A percentile compares a stretch with the other conserved stretches of the same genome.
Conservation (phyloP, 176 grass and related monocot species). For the Oryza glumipatula region DNA sequence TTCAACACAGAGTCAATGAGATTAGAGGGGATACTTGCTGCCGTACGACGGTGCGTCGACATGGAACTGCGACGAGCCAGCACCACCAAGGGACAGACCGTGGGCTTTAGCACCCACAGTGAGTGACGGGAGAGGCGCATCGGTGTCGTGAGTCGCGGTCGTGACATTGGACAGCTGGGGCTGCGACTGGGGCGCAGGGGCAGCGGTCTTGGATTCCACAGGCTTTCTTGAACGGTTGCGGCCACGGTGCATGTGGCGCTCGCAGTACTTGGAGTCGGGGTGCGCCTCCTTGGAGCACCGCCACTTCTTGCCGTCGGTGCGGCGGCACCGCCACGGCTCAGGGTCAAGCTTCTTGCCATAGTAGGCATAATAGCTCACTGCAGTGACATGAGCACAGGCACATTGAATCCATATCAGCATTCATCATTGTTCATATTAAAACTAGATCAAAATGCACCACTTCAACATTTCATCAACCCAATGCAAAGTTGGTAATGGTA, state of each 20-base stretch:
- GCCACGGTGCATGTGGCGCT: slow-evolving; percentile 99
- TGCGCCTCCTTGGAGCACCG: slow-evolving; percentile 99
- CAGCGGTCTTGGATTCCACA: slow-evolving; percentile 93
- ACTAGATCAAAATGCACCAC: slow-evolving; percentile 29
- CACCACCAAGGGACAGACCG: slow-evolving; percentile 60
- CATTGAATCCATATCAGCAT: slow-evolving; percentile 5
- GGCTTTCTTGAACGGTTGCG: slow-evolving; percentile 99
- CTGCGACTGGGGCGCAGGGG: slow-evolving; percentile 56
- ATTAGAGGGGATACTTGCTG: slow-evolving; percentile 44
- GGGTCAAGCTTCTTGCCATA: slow-evolving; percentile 99
- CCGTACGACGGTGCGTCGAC: slow-evolving; percentile 50
- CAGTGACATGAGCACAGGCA: neutral
- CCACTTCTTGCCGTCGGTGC: slow-evolving; percentile 99
- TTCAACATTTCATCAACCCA: slow-evolving; percentile 48
- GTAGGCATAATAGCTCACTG: slow-evolving; percentile 95
- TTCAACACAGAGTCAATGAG: neutral
- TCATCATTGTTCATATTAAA: slow-evolving; percentile 10
- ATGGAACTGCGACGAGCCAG: slow-evolving; percentile 62
- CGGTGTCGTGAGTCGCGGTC: slow-evolving; percentile 42
- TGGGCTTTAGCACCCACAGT: slow-evolving; percentile 41
- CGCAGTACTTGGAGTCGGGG: slow-evolving; percentile 98
- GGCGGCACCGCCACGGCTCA: slow-evolving; percentile 93
- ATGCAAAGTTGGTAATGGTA: slow-evolving; percentile 19
- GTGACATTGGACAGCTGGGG: slow-evolving; percentile 61
- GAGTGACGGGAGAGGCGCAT: slow-evolving; percentile 44